phyloP scores from a whole-genome alignment of 2,329 filamentous ascomycete genomes.

The Helotiales sp. region DNA sequence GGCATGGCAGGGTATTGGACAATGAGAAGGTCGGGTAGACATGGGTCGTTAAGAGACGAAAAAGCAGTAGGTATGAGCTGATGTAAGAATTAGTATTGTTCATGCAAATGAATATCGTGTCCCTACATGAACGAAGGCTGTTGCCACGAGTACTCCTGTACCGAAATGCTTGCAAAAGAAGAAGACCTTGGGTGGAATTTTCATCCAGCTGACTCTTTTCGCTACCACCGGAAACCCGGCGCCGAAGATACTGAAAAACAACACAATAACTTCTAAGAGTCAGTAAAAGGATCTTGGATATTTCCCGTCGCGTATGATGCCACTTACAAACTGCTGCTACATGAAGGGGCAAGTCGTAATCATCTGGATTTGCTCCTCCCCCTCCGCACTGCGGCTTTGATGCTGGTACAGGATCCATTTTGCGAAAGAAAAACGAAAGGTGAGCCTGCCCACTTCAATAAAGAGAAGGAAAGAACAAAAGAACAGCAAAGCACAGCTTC shows the following conservation, averaged over 20 bases:
- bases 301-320: neutral
- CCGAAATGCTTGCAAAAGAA: constrained; percentile 76
- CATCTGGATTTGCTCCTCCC: constrained; percentile 13
- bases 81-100: constrained; percentile 16
- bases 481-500: constrained; percentile 13
- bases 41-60: constrained; percentile 68
- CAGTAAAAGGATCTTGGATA: neutral
- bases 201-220: constrained; percentile 47
- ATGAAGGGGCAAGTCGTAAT: constrained; percentile 71
- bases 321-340: constrained; percentile 60
- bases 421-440: neutral
- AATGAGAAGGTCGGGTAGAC: constrained; percentile 54
- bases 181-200: constrained; percentile 62
- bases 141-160: constrained; percentile 80
- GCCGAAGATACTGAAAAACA: constrained; percentile 51
- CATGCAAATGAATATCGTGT: neutral
- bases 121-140: constrained; percentile 72
- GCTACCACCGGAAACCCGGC: constrained; percentile 64
- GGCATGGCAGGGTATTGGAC: constrained; percentile 53
- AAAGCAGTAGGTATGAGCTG: constrained; percentile 71
- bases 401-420: neutral
- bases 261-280: constrained; percentile 5
- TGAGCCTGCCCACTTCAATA: neutral
- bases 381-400: constrained; percentile 28
- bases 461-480: neutral